Percentiles rank a stretch among this genome's conserved stretches.
Evolutionary conservation across 139 green algal species (phyloP).

Genomic region (Bryopsis sp.): DNA sequence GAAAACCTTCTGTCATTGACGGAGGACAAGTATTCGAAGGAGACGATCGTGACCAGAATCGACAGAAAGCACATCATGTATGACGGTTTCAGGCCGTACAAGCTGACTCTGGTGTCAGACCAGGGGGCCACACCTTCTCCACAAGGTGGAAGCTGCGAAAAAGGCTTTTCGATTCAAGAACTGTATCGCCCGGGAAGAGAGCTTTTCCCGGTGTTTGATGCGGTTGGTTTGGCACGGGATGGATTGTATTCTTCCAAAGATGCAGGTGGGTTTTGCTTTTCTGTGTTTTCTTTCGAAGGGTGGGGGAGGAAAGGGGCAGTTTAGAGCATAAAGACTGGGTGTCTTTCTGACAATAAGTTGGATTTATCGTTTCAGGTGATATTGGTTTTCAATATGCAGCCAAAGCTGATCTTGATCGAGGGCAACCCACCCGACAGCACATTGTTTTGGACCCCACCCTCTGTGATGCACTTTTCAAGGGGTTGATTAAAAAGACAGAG

Average conservation of each 20-base stretch:
- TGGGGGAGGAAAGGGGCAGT: no score
- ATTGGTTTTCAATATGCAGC: constrained; percentile 34
- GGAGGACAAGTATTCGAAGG: constrained; percentile 43
- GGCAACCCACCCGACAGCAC: constrained; percentile 20
- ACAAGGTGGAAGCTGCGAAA: background rate
- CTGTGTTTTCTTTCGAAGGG: no score
- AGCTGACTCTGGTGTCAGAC: background rate
- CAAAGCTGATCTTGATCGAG: constrained; percentile 26
- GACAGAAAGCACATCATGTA: constrained; percentile 32
- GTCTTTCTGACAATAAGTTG: no score
- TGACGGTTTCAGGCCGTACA: background rate
- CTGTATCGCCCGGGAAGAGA: constrained; percentile 30
- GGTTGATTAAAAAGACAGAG: constrained; percentile 47
- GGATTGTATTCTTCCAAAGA: constrained; percentile 15
- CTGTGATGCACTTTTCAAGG: constrained; percentile 48
- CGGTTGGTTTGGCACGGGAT: constrained; percentile 1
- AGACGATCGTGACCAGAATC: constrained; percentile 33
- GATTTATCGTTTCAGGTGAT: no score
- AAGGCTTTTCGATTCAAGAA: constrained; percentile 31
- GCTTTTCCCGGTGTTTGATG: constrained; percentile 20
- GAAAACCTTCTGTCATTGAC: constrained; percentile 18
- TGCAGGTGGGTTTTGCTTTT: background rate
- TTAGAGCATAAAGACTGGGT: no score
- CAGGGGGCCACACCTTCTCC: constrained; percentile 9
- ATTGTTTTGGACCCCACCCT: constrained; percentile 41